Evolutionary conservation across 192 early-diverging fungal species (phyloP).

Genomic region (Umbelopsis sp.): DNA sequence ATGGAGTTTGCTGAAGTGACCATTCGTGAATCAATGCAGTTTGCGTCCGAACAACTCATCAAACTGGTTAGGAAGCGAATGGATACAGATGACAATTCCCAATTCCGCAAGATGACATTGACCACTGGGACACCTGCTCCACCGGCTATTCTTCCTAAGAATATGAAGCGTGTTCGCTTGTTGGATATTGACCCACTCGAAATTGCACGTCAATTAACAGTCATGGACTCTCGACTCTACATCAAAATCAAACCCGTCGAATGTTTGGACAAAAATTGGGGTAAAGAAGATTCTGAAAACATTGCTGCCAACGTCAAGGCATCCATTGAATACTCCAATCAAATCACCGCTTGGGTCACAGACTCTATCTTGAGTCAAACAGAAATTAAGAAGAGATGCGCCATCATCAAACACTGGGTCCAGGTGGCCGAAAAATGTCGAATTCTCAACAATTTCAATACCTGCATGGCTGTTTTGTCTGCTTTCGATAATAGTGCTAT

Average conservation of each 20-base stretch:
- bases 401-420: constrained; percentile 83
- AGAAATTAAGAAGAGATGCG: constrained; percentile 77
- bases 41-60: constrained; percentile 30
- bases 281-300: constrained; percentile 57
- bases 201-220: constrained; percentile 94
- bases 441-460: constrained; percentile 89
- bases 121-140: constrained; percentile 67
- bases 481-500: constrained; percentile 85
- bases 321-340: constrained; percentile 81
- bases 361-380: constrained; percentile 79
- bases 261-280: constrained; percentile 89
- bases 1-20: constrained; percentile 25
- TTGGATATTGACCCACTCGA: constrained; percentile 89
- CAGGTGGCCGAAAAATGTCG: constrained; percentile 78
- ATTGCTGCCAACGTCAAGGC: constrained; percentile 84
- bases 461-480: constrained; percentile 83
- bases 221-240: constrained; percentile 81
- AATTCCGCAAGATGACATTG: constrained; percentile 63
- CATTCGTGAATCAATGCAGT: constrained; percentile 33
- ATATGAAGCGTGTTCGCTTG: constrained; percentile 73
- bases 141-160: constrained; percentile 77
- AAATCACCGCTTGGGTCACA: constrained; percentile 86
- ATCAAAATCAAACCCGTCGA: constrained; percentile 83
- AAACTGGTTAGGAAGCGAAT: constrained; percentile 37
- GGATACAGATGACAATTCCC: constrained; percentile 43